Conservation (phyloP, 257 asterid genomes). For the Solanum medicagineum region DNA sequence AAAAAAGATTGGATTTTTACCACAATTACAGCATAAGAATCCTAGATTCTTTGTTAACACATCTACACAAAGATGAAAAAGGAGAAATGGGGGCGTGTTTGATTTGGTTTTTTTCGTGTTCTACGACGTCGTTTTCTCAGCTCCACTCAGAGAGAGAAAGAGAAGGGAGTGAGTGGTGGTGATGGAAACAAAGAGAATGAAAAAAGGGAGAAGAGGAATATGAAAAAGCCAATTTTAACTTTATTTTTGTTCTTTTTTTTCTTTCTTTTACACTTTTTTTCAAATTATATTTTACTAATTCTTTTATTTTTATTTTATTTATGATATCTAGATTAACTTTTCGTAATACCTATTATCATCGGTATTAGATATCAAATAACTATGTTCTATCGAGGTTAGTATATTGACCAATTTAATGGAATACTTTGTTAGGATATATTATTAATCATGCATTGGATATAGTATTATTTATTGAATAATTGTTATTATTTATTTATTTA, state of each 20-base stretch:
- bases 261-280: no score
- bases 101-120: background rate
- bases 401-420: no score
- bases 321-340: no score
- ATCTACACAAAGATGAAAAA: background rate
- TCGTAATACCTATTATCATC: no score
- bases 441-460: no score
- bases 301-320: no score
- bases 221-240: background rate
- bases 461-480: no score
- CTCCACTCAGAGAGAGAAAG: background rate
- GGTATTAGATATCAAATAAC: no score
- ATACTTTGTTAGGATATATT: no score
- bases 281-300: no score
- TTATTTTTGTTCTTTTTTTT: background rate
- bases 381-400: no score
- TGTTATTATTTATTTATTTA: no score
- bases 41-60: background rate
- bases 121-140: conserved; percentile 14
- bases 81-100: conserved; percentile 6
- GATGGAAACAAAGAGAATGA: conserved; percentile 9
- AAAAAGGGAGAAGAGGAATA: background rate
- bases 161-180: conserved; percentile 13
- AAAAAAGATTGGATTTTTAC: background rate
- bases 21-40: background rate